A percentile compares a stretch with the other conserved stretches of the same genome.
Conservation (phyloP, 2,329 filamentous ascomycete genomes). For the Trichoderma afroharzianum region DNA sequence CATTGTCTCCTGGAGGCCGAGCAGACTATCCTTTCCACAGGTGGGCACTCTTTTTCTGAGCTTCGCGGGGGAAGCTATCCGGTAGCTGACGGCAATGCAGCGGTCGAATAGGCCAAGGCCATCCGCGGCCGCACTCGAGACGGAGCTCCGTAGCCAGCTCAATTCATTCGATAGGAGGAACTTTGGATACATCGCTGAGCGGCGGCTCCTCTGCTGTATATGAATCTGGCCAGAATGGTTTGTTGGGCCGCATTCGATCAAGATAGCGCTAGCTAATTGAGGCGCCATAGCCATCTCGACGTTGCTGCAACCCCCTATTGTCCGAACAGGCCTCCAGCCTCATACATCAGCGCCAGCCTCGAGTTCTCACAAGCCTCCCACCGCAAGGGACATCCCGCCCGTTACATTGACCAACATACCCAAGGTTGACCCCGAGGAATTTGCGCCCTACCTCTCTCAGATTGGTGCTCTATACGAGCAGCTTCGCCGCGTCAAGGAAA, state of each 20-base stretch:
- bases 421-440: constrained; percentile 74
- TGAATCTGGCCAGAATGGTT: constrained; percentile 83
- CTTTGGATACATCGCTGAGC: constrained; percentile 64
- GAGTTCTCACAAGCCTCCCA: constrained; percentile 78
- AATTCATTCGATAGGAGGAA: constrained; percentile 80
- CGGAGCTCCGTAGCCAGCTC: constrained; percentile 86
- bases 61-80: not conserved
- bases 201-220: constrained; percentile 55
- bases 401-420: constrained; percentile 87
- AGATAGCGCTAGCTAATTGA: constrained; percentile 5
- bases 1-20: constrained; percentile 47
- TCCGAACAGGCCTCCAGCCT: constrained; percentile 80
- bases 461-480: constrained; percentile 87
- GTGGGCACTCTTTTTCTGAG: constrained; percentile 34
- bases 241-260: constrained; percentile 19
- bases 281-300: constrained; percentile 73
- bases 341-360: constrained; percentile 67
- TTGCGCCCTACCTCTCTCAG: constrained; percentile 79
- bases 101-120: constrained; percentile 43
- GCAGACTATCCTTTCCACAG: constrained; percentile 59
- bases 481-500: constrained; percentile 77
- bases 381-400: constrained; percentile 84
- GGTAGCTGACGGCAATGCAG: constrained; percentile 28
- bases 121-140: constrained; percentile 51
- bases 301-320: constrained; percentile 84